phyloP scores from a whole-genome alignment of 2,329 filamentous ascomycete species.

The Fonsecaea nubica region DNA sequence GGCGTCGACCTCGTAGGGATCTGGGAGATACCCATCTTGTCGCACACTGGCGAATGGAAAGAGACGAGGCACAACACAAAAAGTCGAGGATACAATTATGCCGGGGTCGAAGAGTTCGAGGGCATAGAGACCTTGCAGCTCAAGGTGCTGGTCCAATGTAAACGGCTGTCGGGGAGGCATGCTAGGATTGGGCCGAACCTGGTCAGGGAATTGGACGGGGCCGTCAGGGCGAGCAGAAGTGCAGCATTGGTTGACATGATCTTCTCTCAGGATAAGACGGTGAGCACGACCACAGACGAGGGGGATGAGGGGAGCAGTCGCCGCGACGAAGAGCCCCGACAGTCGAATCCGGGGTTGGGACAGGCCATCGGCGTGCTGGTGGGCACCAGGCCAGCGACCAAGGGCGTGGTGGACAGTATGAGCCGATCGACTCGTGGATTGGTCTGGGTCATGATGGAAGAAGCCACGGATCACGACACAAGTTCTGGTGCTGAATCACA shows the following conservation, averaged over 20 bases:
- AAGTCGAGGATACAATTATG: background rate
- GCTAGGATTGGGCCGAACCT: conserved; percentile 52
- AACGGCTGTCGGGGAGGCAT: conserved; percentile 46
- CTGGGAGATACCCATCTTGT: conserved; percentile 50
- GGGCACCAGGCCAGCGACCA: conserved; percentile 72
- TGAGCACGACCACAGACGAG: background rate
- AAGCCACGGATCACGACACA: conserved; percentile 47
- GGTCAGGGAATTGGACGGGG: conserved; percentile 63
- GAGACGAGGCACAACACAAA: background rate
- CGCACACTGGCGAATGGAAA: conserved; percentile 11
- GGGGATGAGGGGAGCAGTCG: background rate
- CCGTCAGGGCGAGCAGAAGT: conserved; percentile 44
- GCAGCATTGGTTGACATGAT: conserved; percentile 16
- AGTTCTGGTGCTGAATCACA: no score
- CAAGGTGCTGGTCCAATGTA: conserved; percentile 56
- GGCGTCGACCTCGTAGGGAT: conserved; percentile 56
- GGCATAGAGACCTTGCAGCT: conserved; percentile 44
- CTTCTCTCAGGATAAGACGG: background rate
- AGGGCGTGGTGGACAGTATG: conserved; percentile 76
- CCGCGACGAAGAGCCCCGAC: background rate
- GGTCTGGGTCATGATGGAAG: conserved; percentile 62
- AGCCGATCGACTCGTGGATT: conserved; percentile 72
- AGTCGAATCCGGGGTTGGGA: background rate
- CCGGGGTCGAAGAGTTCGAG: background rate
- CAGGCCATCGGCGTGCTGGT: conserved; percentile 70